Conservation (phyloP, 129 eudicot genomes). For the Heracleum sosnowskyi region DNA sequence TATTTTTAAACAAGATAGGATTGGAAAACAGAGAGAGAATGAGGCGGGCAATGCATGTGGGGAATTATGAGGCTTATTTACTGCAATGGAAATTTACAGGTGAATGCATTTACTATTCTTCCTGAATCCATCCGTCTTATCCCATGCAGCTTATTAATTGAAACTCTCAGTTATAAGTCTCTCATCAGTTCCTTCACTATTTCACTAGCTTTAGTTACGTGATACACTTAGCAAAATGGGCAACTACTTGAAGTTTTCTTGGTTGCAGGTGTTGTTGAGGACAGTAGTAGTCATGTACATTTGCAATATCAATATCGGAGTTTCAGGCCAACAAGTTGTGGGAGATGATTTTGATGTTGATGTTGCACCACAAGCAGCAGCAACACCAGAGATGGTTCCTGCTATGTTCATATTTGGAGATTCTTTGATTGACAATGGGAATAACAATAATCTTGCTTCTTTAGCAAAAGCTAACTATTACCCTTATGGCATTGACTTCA, state of each 20-base stretch:
- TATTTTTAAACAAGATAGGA: background rate
- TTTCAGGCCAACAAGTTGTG: slow-evolving; percentile 19
- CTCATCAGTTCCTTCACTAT: background rate
- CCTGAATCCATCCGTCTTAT: slow-evolving; percentile 17
- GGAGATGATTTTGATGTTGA: slow-evolving; percentile 1
- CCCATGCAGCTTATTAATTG: slow-evolving; percentile 14
- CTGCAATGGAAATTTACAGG: slow-evolving; percentile 25
- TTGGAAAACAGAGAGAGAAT: background rate
- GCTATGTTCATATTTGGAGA: slow-evolving; percentile 86
- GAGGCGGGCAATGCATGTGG: background rate
- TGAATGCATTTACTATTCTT: slow-evolving; percentile 35
- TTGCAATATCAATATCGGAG: background rate
- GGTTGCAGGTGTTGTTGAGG: slow-evolving; percentile 20
- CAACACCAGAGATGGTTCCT: slow-evolving; percentile 50
- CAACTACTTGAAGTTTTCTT: slow-evolving; percentile 17
- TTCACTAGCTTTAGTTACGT: background rate
- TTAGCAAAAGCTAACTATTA: slow-evolving; percentile 81
- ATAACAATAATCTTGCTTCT: slow-evolving; percentile 70
- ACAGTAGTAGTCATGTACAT: background rate
- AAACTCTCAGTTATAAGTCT: background rate
- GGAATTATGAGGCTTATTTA: slow-evolving; percentile 21
- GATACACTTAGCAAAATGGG: background rate
- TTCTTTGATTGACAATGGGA: slow-evolving; percentile 80
- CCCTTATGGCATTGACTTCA: slow-evolving; percentile 88
- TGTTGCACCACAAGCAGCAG: slow-evolving; percentile 8